phyloP scores from a whole-genome alignment of 164 flowering plant genomes.

The Cinnamomum chago region DNA sequence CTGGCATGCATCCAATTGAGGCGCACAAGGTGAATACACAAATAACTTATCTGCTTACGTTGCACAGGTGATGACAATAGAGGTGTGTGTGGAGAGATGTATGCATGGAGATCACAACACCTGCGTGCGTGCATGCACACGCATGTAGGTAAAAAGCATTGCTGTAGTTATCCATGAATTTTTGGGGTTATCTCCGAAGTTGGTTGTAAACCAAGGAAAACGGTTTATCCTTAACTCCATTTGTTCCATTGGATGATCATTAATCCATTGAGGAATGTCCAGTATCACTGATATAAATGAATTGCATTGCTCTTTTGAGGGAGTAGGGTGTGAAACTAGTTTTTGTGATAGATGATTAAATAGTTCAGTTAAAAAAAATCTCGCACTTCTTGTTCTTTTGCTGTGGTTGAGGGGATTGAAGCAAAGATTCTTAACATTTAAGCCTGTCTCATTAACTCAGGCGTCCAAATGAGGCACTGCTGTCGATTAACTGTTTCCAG shows the following conservation, averaged over 20 bases:
- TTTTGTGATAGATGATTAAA: neutral
- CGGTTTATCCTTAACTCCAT: neutral
- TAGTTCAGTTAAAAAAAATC: neutral
- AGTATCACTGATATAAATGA: neutral
- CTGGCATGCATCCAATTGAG: too few relatives aligned
- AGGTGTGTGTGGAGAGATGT: too few relatives aligned
- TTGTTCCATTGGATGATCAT: neutral
- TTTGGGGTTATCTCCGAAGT: too few relatives aligned
- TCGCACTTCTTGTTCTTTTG: neutral
- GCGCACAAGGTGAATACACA: too few relatives aligned
- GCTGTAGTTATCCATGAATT: too few relatives aligned
- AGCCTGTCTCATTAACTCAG: constrained; percentile 30
- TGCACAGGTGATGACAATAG: too few relatives aligned
- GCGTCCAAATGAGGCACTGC: constrained; percentile 97
- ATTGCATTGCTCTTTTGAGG: neutral
- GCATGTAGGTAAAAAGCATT: too few relatives aligned
- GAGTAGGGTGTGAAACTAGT: neutral
- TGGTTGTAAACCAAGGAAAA: neutral
- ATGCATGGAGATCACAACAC: too few relatives aligned
- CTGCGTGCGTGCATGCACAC: too few relatives aligned
- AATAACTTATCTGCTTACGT: too few relatives aligned
- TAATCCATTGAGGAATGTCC: neutral
- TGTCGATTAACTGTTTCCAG: constrained; percentile 94
- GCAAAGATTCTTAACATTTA: neutral
- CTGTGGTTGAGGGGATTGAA: neutral